Base-by-base conservation (phyloP, 371 early-diverging fungal species). In the Dinochytrium kinnereticum region DNA sequence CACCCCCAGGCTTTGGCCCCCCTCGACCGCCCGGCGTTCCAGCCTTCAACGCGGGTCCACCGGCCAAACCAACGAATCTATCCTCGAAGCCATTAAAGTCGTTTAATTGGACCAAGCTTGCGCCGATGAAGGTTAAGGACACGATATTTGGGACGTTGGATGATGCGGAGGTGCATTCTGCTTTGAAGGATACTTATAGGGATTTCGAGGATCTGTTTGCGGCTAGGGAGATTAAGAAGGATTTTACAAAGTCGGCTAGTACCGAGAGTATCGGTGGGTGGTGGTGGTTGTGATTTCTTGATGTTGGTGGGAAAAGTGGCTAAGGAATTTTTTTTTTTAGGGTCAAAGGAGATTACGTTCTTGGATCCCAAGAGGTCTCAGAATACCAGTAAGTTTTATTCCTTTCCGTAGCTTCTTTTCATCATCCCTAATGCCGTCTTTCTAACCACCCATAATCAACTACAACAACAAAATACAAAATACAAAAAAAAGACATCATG, bases 121-220 rank as follows among this genome's bases (percentile, higher is more conserved):
- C 83, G 1, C 79, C 78, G 0, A 10, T 64, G 19, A 81, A 83
- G 64, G 80, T 78, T 44, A 74, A 71, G 31, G 82, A 78, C 21
- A 87, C 88, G 0, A 72, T 87, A 13, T 87, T 85, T 81, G 76
- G 74, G 19, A 67, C 76, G 1, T 55, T 87, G 0, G 86, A 87
- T 75, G 88, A 87, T 68, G 72, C 69, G 3, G 71, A 71, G 15
- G 69, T 87, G 21, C 86, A 86, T 59, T 31, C 59, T 0, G 61
- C 65, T 33, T 49, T 87, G 40, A 74, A 77, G 68, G 78, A 78
- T 1, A 73, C 55, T 19, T 82, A 84, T 69, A 76, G 57, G 0
- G 81, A 84, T 51, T 87, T 87, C 69, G 88, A 87, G 70, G 85
- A 85, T 3, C 69, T 87, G 55, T 87, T 87, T 76, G 82, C 84